Percentiles rank a stretch among this genome's conserved stretches.
Conservation (phyloP, 345 rosid species). For the Brassica napus region Da-Ae NC_063442.1:42558501-42559000, state of each 20-base stretch:
- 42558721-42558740: conserved; percentile 36
- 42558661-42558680: conserved; percentile 66
- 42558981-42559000: conserved; percentile 44
- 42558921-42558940: conserved; percentile 55
- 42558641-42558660: conserved; percentile 62
- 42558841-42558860: conserved; percentile 65
- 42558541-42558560: not conserved
- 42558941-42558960: conserved; percentile 58
- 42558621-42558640: conserved; percentile 53
- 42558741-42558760: conserved; percentile 49
- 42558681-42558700: conserved; percentile 60
- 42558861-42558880: conserved; percentile 47
- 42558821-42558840: conserved; percentile 58
- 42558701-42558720: conserved; percentile 39
- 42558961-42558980: conserved; percentile 37
- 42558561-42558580: conserved; percentile 1
- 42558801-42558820: conserved; percentile 49
- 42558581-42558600: not conserved
- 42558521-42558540: not conserved
- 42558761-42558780: conserved; percentile 49
- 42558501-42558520: not conserved
- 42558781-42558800: conserved; percentile 59
- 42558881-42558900: conserved; percentile 50
- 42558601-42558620: not conserved
- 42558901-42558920: conserved; percentile 41